phyloP scores from a whole-genome alignment of 2,329 filamentous ascomycete species.

The Fusarium bulbicola region DNA sequence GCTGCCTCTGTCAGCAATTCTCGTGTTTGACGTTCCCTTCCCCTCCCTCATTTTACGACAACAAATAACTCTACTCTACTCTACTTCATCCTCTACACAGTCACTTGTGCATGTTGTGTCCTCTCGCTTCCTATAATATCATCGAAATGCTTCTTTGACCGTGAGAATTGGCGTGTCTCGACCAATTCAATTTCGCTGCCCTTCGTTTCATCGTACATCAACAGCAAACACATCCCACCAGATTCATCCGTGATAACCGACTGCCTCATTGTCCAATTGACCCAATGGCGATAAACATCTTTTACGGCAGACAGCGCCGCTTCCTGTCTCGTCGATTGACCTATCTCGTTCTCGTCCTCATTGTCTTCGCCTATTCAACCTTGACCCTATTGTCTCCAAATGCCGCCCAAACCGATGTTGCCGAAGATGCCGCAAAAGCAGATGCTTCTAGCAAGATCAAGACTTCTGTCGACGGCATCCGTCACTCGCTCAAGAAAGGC shows the following conservation, averaged over 20 bases:
- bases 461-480: conserved; percentile 57
- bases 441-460: conserved; percentile 55
- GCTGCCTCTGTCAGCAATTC: conserved; percentile 10
- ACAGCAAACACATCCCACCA: background rate
- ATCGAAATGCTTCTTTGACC: conserved; percentile 17
- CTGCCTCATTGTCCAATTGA: conserved; percentile 3
- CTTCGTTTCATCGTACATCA: conserved; percentile 1
- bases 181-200: background rate
- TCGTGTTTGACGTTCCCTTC: conserved; percentile 13
- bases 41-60: background rate
- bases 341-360: conserved; percentile 60
- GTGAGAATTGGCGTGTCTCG: conserved; percentile 5
- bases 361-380: conserved; percentile 63
- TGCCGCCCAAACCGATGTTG: background rate
- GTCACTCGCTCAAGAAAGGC: conserved; percentile 56
- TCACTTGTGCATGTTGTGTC: background rate
- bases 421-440: background rate
- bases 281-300: conserved; percentile 42
- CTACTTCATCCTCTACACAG: background rate
- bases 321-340: conserved; percentile 63
- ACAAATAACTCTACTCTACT: background rate
- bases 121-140: background rate
- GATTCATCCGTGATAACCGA: background rate
- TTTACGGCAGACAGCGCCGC: conserved; percentile 60
- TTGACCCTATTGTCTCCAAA: conserved; percentile 58